These are phyloP conservation scores for Dendrobium huoshanense DNA, from an alignment of 106 monocot genomes.

Conservation along the genomic window DNA sequence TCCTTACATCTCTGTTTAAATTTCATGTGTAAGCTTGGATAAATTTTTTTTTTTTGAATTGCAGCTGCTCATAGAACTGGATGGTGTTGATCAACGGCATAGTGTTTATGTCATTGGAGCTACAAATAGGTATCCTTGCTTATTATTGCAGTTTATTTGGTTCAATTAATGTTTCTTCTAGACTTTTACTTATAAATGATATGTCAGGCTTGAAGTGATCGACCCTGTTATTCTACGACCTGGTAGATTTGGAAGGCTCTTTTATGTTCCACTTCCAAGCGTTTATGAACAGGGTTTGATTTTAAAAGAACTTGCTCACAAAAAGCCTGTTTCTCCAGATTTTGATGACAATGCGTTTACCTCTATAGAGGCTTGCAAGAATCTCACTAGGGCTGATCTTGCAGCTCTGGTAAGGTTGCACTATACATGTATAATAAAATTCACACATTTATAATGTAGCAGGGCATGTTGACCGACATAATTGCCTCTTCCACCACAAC, in stretches of 20 bases:
- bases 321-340: conserved; percentile 6
- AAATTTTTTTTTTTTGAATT: conserved; percentile 5
- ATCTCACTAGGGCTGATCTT: conserved; percentile 65
- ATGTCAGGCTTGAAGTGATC: conserved; percentile 54
- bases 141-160: neutral
- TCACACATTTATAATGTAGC: neutral
- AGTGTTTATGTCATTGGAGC: conserved; percentile 95
- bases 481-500: neutral
- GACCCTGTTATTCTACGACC: conserved; percentile 61
- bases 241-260: conserved; percentile 66
- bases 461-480: neutral
- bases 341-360: conserved; percentile 13
- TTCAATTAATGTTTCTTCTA: neutral
- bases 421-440: neutral
- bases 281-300: conserved; percentile 51
- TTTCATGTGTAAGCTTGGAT: neutral
- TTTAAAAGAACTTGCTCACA: conserved; percentile 50
- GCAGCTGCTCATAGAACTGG: conserved; percentile 81
- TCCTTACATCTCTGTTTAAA: neutral
- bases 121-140: conserved; percentile 67
- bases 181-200: neutral
- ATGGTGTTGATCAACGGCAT: conserved; percentile 77
- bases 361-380: conserved; percentile 35
- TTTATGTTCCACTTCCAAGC: conserved; percentile 63
- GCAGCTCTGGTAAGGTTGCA: conserved; percentile 35